A percentile compares a stretch with the other conserved stretches of the same genome.
phyloP scores from a whole-genome alignment of 2,329 filamentous ascomycete species.

The Xylariomycetidae sp. region DNA sequence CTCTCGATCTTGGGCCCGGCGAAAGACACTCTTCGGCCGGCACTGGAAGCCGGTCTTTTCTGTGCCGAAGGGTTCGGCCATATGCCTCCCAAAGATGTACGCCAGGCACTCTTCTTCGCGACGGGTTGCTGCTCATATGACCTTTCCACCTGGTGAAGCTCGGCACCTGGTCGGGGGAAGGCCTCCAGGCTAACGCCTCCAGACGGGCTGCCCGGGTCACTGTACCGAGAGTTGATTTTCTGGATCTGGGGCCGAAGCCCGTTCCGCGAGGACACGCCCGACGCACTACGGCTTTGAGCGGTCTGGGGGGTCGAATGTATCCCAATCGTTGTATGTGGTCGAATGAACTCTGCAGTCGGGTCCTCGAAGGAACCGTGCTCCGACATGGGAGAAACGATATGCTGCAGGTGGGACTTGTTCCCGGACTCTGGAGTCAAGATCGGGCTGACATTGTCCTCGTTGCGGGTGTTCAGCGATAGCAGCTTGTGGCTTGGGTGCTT shows the following conservation, averaged over 20 bases:
- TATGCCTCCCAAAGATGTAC: no score
- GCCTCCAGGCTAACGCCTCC: slow-evolving; percentile 8
- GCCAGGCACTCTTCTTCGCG: no score
- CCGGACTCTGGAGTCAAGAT: slow-evolving; percentile 11
- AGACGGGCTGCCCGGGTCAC: slow-evolving; percentile 19
- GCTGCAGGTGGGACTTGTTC: slow-evolving; percentile 6
- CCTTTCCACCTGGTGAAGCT: no score
- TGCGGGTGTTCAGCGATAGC: slow-evolving; percentile 9
- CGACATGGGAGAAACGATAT: slow-evolving; percentile 22
- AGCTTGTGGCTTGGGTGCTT: slow-evolving; percentile 12
- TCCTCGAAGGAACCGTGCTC: slow-evolving; percentile 4
- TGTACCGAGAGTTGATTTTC: slow-evolving; percentile 16
- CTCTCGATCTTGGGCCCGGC: slow-evolving; percentile 6
- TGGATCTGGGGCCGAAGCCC: slow-evolving; percentile 6
- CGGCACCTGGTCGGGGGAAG: no score
- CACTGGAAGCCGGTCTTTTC: not conserved
- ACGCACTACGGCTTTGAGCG: slow-evolving; percentile 3
- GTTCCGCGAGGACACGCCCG: not conserved
- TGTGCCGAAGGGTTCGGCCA: not conserved
- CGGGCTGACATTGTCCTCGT: slow-evolving; percentile 17
- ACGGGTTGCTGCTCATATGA: no score
- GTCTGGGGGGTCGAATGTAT: slow-evolving; percentile 8
- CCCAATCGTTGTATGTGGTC: slow-evolving; percentile 1
- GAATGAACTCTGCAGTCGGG: slow-evolving; percentile 1
- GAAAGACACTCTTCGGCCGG: slow-evolving; percentile 12